A percentile compares a stretch with the other conserved stretches of the same genome.
phyloP scores from a whole-genome alignment of 2,329 filamentous ascomycete genomes.

The Tolypocladium ovalisporum region DNA sequence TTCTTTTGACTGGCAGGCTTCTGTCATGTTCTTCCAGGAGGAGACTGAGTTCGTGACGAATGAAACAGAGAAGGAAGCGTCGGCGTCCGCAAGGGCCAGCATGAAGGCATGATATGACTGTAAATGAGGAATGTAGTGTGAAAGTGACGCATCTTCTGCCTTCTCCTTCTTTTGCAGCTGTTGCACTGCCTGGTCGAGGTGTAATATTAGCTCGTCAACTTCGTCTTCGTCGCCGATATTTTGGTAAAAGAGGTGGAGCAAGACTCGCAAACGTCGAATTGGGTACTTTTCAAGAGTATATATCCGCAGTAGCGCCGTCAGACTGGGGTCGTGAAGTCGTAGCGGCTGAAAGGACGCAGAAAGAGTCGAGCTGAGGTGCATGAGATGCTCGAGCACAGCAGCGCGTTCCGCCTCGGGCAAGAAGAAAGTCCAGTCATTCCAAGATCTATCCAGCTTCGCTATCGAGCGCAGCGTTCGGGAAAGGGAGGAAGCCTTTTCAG shows the following conservation, averaged over 20 bases:
- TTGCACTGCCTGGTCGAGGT: slow-evolving; percentile 26
- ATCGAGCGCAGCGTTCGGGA: slow-evolving; percentile 49
- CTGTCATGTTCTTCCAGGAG: slow-evolving; percentile 33
- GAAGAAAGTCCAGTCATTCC: slow-evolving; percentile 44
- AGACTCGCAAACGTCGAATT: slow-evolving; percentile 38
- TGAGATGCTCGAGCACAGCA: slow-evolving; percentile 49
- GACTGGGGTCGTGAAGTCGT: slow-evolving; percentile 31
- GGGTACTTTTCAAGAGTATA: slow-evolving; percentile 40
- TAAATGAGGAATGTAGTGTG: slow-evolving; percentile 36
- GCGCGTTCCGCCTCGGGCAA: slow-evolving; percentile 40
- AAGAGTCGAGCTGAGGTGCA: slow-evolving; percentile 36
- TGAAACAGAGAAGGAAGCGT: slow-evolving; percentile 16
- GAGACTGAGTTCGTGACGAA: slow-evolving; percentile 25
- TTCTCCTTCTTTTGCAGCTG: slow-evolving; percentile 23
- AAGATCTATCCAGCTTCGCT: slow-evolving; percentile 46
- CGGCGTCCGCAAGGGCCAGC: slow-evolving; percentile 27
- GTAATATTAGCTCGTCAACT: slow-evolving; percentile 25
- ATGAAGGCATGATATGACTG: slow-evolving; percentile 33
- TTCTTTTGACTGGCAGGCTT: slow-evolving; percentile 23
- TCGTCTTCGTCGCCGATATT: slow-evolving; percentile 33
- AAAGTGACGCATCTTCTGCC: slow-evolving; percentile 33
- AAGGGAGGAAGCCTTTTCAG: slow-evolving; percentile 38
- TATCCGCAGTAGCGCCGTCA: slow-evolving; percentile 36
- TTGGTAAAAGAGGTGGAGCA: slow-evolving; percentile 36
- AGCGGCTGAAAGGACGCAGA: slow-evolving; percentile 21